Evolutionary conservation across 495 filamentous ascomycete genomes (phyloP).

Genomic region (Aspergillus diversus): DNA sequence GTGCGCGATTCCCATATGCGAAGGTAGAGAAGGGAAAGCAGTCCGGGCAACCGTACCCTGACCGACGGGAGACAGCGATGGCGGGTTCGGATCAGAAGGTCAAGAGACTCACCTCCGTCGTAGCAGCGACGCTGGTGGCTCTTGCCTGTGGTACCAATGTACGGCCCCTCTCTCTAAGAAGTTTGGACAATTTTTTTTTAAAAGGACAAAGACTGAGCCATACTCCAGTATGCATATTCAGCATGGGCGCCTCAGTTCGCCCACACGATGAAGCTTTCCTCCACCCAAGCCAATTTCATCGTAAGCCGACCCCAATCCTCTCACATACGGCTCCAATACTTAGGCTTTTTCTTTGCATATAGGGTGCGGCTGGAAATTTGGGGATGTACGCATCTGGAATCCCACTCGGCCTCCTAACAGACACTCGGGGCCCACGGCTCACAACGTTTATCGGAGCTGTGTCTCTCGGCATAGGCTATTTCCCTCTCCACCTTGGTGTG

Average conservation of each 20-base stretch:
- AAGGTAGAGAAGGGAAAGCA: conserved; percentile 5
- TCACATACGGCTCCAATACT: not conserved
- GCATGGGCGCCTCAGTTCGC: conserved; percentile 98
- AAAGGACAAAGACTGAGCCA: conserved; percentile 14
- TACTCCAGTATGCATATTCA: conserved; percentile 87
- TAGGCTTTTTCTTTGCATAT: conserved; percentile 22
- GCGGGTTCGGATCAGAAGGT: conserved; percentile 32
- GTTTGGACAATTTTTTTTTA: not conserved
- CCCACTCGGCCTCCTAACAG: conserved; percentile 85
- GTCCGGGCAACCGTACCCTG: conserved; percentile 16
- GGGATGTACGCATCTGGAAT: conserved; percentile 95
- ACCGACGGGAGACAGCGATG: conserved; percentile 26
- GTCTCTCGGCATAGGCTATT: conserved; percentile 75
- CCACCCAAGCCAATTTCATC: conserved; percentile 63
- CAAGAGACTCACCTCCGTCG: conserved; percentile 69
- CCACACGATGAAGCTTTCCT: conserved; percentile 78
- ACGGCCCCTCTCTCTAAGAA: conserved; percentile 31
- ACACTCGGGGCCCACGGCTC: conserved; percentile 77
- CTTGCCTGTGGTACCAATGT: conserved; percentile 94
- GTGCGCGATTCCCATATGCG: conserved; percentile 8
- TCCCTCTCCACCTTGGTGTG: conserved; percentile 70
- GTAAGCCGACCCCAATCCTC: not conserved
- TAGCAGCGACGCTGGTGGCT: conserved; percentile 84
- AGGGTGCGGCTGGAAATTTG: conserved; percentile 88
- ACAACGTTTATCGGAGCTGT: conserved; percentile 75